Conservation (phyloP, 371 early-diverging fungal species). For the Mortierella sp. region DNA sequence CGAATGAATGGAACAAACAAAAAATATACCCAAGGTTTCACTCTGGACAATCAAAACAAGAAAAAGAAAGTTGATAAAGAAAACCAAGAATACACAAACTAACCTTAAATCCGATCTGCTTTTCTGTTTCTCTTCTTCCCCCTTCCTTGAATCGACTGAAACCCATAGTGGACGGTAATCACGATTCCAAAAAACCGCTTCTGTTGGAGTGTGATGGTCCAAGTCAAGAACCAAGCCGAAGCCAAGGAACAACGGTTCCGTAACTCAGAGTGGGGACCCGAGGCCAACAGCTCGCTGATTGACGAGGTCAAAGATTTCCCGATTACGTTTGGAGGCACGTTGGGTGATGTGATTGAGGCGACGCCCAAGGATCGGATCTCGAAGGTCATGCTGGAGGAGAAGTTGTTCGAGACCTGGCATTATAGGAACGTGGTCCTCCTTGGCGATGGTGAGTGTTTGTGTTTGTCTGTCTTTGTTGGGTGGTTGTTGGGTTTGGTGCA, state of each 20-base stretch:
- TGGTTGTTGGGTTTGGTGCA: not conserved
- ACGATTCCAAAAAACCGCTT: conserved; percentile 24
- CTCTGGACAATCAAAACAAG: too few relatives aligned
- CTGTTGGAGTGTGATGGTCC: conserved; percentile 30
- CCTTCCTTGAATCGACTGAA: too few relatives aligned
- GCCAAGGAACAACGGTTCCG: conserved; percentile 34
- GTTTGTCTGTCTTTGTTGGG: not conserved
- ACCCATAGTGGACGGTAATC: conserved; percentile 21
- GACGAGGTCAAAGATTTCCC: conserved; percentile 18
- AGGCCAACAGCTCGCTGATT: conserved; percentile 24
- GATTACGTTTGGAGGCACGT: conserved; percentile 26
- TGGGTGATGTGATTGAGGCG: conserved; percentile 34
- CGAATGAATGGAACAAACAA: too few relatives aligned
- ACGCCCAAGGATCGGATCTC: conserved; percentile 35
- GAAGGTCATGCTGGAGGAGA: conserved; percentile 43
- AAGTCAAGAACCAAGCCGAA: conserved; percentile 16
- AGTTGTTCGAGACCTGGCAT: conserved; percentile 35
- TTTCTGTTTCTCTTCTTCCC: not conserved
- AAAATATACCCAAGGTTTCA: too few relatives aligned
- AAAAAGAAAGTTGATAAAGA: too few relatives aligned
- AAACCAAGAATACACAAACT: too few relatives aligned
- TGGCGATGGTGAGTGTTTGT: conserved; percentile 28
- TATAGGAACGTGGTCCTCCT: conserved; percentile 20
- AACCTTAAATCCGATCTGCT: too few relatives aligned
- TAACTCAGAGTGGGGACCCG: conserved; percentile 39